phyloP scores from a whole-genome alignment of 2,329 filamentous ascomycete species.

The Aspergillus sojae region DNA sequence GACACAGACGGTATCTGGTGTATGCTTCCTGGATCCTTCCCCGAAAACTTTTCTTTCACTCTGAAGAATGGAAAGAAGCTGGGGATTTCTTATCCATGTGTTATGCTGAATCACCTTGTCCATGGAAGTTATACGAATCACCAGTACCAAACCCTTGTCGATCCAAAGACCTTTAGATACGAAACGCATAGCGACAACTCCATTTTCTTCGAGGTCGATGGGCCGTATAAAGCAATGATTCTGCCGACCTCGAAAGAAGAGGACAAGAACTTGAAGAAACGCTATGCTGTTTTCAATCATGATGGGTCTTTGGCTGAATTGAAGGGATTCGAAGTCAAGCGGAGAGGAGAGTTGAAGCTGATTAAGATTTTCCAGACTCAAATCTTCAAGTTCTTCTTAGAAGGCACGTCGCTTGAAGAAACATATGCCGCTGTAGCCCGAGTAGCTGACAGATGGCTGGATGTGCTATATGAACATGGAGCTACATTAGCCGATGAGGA shows the following conservation, averaged over 20 bases:
- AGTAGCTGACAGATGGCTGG: conserved; percentile 94
- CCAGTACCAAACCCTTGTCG: conserved; percentile 89
- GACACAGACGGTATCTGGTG: conserved; percentile 99
- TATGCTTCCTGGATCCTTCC: conserved; percentile 94
- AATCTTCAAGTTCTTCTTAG: conserved; percentile 98
- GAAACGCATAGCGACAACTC: conserved; percentile 98
- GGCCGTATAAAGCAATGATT: conserved; percentile 96
- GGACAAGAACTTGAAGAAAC: conserved; percentile 99
- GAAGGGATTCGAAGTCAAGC: conserved; percentile 97
- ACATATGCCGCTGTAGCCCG: conserved; percentile 91
- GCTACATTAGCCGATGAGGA: conserved; percentile 92
- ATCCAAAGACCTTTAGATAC: conserved; percentile 80
- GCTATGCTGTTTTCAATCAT: conserved; percentile 98
- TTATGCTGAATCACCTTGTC: conserved; percentile 98
- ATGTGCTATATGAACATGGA: conserved; percentile 88
- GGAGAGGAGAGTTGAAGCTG: conserved; percentile 94
- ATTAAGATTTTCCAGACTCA: conserved; percentile 99
- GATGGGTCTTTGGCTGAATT: conserved; percentile 93
- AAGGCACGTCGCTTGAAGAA: conserved; percentile 82
- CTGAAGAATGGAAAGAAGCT: conserved; percentile 95
- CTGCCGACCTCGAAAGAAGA: conserved; percentile 97
- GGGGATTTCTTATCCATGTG: conserved; percentile 94
- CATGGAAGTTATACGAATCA: conserved; percentile 95
- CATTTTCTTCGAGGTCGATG: conserved; percentile 99
- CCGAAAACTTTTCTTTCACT: conserved; percentile 93